A percentile compares a stretch with the other conserved stretches of the same genome.
Conservation (phyloP, 805 yeast species). For the Saccharomycopsis guyanensis region DNA sequence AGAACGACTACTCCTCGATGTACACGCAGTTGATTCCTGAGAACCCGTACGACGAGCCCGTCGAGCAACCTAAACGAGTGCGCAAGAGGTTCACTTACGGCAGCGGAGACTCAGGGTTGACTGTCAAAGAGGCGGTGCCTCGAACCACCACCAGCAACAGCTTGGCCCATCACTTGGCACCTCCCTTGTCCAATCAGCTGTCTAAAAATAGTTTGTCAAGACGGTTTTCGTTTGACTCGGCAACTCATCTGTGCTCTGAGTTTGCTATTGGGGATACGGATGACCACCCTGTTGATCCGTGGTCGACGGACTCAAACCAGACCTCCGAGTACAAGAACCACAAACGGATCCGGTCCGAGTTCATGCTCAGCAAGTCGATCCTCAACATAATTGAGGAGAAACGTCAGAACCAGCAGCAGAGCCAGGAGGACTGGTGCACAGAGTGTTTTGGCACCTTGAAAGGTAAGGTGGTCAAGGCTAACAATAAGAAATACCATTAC, state of each 20-base stretch:
- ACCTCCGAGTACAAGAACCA: slow-evolving; percentile 2
- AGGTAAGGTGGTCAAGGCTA: slow-evolving; percentile 77
- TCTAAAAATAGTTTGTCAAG: no score
- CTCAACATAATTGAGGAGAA: slow-evolving; percentile 2
- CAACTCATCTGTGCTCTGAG: no score
- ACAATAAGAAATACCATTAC: slow-evolving; percentile 71
- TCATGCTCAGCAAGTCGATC: slow-evolving; percentile 6
- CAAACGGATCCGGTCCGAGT: slow-evolving; percentile 6
- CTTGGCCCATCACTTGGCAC: no score
- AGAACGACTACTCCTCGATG: neutral
- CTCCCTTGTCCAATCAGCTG: no score
- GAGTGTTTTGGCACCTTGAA: slow-evolving; percentile 44
- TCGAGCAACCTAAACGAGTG: neutral
- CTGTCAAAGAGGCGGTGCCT: no score
- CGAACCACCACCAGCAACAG: no score
- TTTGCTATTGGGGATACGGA: no score
- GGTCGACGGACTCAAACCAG: no score
- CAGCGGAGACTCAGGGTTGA: neutral
- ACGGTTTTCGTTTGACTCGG: no score
- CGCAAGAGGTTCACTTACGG: neutral
- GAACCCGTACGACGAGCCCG: slow-evolving; percentile 1
- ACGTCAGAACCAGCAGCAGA: neutral
- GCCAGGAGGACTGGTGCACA: slow-evolving; percentile 31
- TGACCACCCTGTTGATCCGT: no score
- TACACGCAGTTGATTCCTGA: neutral